Base-by-base conservation (phyloP, 2,329 filamentous ascomycete genomes). In the Trichophyton simii region DNA sequence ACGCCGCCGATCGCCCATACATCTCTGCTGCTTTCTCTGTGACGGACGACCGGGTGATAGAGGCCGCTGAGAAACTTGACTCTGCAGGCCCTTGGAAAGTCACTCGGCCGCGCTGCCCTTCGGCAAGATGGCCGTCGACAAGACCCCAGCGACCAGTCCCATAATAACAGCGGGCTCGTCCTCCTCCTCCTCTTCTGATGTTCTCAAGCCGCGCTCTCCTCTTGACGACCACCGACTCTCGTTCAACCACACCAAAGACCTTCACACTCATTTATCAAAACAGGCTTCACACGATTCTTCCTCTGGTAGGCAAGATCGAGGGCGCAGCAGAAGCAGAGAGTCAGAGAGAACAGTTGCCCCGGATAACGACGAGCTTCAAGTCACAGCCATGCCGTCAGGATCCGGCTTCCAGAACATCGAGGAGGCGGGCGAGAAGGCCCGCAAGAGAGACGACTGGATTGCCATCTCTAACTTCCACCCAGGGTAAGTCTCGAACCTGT, bases 391-490 rank as follows among this genome's bases (percentile, higher is more conserved):
- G 50, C 50, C 50, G 25, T 54, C 50, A 22, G 50, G 50, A n/a
- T 54, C 50, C 15, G 50, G 50, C 28, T 54, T 54, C n/a, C 50
- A 54, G 25, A 54, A 54, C 50, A 54, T 54, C 50, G 50, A 54
- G 25, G 50, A 54, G 50, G 50, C 22, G 11, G 50, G 55, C 11
- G 42, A 48, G 57, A 59, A 48, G 57, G 38, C 38, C 22, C 58
- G 62, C 2, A 31, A 52, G 36, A 58, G 63, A 57, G 63, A 65
- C 54, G 57, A 63, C 62, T 65, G 63, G 63, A 58, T 63, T 52
- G 60, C 58, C 50, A 65, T 65, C 46, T 60, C 63, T 31, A 65
- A 65, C 42, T 65, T 65, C 50, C 62, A 65, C 44, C 63, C 63
- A 41, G 63, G 63, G 63, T 65, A 55, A 50, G 62, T 60, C 34